These are phyloP conservation scores for Chiua virens DNA, from an alignment of 768 basidiomycete genomes.

Conservation along the genomic window DNA sequence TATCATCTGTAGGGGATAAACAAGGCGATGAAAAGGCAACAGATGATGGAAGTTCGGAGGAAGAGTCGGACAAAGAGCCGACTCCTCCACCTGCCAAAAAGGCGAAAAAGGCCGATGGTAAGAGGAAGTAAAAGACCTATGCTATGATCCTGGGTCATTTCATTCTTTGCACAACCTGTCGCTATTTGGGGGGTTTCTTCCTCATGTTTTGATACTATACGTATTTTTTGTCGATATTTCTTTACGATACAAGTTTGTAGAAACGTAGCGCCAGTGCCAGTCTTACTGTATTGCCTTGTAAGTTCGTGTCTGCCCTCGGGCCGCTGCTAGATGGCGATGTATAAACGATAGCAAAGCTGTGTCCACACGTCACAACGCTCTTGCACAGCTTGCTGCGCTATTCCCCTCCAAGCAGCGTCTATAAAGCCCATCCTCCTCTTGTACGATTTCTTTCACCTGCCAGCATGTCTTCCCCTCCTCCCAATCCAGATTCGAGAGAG, in stretches of 20 bases:
- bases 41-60: slow-evolving; percentile 21
- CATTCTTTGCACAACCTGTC: not conserved
- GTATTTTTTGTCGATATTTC: slow-evolving; percentile 27
- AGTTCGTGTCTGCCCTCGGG: slow-evolving; percentile 10
- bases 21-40: slow-evolving; percentile 21
- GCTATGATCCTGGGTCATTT: slow-evolving; percentile 6
- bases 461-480: slow-evolving; percentile 46
- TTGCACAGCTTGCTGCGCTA: slow-evolving; percentile 15
- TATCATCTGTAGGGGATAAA: slow-evolving; percentile 27
- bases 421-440: slow-evolving; percentile 26
- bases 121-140: slow-evolving; percentile 21
- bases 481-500: slow-evolving; percentile 54
- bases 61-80: slow-evolving; percentile 29
- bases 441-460: slow-evolving; percentile 21
- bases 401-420: not conserved
- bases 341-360: slow-evolving; percentile 34
- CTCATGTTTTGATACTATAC: slow-evolving; percentile 25
- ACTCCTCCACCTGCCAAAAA: slow-evolving; percentile 31
- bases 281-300: slow-evolving; percentile 1
- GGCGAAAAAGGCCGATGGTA: slow-evolving; percentile 25
- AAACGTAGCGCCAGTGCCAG: not conserved
- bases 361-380: slow-evolving; percentile 26
- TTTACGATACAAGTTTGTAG: slow-evolving; percentile 17
- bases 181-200: slow-evolving; percentile 1
- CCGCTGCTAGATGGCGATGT: slow-evolving; percentile 15